Percentiles rank a stretch among this genome's conserved stretches.
These are phyloP conservation scores for Blastobotrys apis DNA, from an alignment of 1,139 yeast species.

Conservation along the genomic window DNA sequence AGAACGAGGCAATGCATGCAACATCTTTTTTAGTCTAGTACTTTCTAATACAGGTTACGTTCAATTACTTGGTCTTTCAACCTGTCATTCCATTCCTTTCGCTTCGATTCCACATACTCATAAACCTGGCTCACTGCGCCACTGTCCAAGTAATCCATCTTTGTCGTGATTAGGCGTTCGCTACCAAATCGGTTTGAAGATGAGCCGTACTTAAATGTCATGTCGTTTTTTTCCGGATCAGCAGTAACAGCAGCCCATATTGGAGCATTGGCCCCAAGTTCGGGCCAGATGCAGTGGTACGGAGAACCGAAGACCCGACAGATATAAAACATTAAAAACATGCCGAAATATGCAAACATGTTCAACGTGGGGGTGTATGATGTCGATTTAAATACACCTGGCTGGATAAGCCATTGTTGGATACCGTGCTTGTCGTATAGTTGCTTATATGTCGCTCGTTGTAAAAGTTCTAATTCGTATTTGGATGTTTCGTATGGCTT, in stretches of 20 bases:
- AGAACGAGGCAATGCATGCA: too few species aligned
- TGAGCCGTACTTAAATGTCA: conserved; percentile 67
- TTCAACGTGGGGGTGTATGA: conserved; percentile 75
- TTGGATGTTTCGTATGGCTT: conserved; percentile 91
- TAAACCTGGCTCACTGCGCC: conserved; percentile 47
- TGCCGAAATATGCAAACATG: conserved; percentile 73
- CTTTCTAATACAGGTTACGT: conserved; percentile 25
- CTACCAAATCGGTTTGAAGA: conserved; percentile 59
- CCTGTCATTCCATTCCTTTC: conserved; percentile 61
- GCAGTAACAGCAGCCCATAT: conserved; percentile 53
- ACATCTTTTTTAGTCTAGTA: too few species aligned
- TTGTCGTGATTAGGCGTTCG: conserved; percentile 55
- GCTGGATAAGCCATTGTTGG: conserved; percentile 76
- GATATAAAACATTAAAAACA: conserved; percentile 77
- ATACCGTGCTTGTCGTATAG: conserved; percentile 49
- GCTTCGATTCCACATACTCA: conserved; percentile 53
- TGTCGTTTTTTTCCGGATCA: conserved; percentile 44
- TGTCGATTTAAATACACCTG: conserved; percentile 88
- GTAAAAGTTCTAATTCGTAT: conserved; percentile 77
- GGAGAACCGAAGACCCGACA: conserved; percentile 80
- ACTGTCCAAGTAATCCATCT: conserved; percentile 33
- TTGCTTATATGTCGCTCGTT: conserved; percentile 58
- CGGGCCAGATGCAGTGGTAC: conserved; percentile 85
- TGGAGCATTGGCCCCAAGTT: conserved; percentile 85
- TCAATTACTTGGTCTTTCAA: conserved; percentile 65